A percentile compares a stretch with the other conserved stretches of the same genome.
These are phyloP conservation scores for Candolleomyces efflorescens DNA, from an alignment of 768 basidiomycete species.

Conservation along the genomic window DNA sequence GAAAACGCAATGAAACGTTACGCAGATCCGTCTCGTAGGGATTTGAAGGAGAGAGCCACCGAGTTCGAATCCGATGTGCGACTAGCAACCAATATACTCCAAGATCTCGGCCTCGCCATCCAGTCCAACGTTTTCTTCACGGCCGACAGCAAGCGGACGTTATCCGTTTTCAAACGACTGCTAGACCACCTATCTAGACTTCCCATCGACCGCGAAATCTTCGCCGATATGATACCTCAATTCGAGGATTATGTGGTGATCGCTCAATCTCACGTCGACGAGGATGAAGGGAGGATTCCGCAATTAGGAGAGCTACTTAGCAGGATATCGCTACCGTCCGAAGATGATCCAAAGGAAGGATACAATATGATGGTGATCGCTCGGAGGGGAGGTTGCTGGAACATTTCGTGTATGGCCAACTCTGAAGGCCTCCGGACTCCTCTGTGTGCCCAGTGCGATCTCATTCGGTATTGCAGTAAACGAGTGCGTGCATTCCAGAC, in stretches of 20 bases:
- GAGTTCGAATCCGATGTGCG: background rate
- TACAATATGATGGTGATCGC: background rate
- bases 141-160: no score
- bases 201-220: no score
- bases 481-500: background rate
- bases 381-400: background rate
- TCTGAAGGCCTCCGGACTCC: background rate
- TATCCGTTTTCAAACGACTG: no score
- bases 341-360: background rate
- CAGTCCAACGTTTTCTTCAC: background rate
- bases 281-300: background rate
- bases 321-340: background rate
- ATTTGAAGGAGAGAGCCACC: background rate
- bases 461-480: background rate
- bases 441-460: background rate
- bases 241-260: no score
- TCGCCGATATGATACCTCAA: no score
- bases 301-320: background rate
- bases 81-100: background rate
- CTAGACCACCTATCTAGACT: no score
- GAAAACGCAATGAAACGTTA: background rate
- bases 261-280: background rate
- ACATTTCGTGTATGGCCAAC: background rate
- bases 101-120: background rate
- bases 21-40: background rate